Evolutionary conservation across 202 grass and related monocot species (phyloP).

Genomic region (Digitaria exilis): DNA sequence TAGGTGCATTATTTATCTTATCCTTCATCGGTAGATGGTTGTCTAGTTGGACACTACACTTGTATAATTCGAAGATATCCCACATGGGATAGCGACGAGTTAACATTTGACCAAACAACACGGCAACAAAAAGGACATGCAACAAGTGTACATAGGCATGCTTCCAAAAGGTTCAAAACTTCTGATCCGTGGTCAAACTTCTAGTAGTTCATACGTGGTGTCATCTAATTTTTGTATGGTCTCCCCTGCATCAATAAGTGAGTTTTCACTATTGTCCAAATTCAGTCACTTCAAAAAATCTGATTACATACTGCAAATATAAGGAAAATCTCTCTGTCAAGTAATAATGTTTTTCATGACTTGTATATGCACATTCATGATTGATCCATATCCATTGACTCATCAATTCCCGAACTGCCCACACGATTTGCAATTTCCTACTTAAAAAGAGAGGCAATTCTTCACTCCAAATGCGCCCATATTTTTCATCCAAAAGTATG

Average conservation of each 20-base stretch:
- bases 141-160: background rate
- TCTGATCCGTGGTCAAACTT: background rate
- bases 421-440: background rate
- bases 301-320: too few species aligned
- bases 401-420: too few species aligned
- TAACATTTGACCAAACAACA: slow-evolving; percentile 24
- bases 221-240: background rate
- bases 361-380: background rate
- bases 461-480: background rate
- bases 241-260: background rate
- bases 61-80: background rate
- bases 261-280: background rate
- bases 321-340: background rate
- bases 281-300: too few species aligned
- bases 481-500: background rate
- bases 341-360: background rate
- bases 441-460: background rate
- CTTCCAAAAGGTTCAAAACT: background rate
- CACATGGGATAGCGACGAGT: background rate
- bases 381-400: background rate
- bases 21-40: slow-evolving; percentile 30
- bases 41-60: slow-evolving; percentile 49
- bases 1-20: slow-evolving; percentile 47
- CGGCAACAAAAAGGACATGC: background rate
- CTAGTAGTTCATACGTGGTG: background rate